Conservation (phyloP, 177 flowering plant species). For the Vitis hybrid region DNA sequence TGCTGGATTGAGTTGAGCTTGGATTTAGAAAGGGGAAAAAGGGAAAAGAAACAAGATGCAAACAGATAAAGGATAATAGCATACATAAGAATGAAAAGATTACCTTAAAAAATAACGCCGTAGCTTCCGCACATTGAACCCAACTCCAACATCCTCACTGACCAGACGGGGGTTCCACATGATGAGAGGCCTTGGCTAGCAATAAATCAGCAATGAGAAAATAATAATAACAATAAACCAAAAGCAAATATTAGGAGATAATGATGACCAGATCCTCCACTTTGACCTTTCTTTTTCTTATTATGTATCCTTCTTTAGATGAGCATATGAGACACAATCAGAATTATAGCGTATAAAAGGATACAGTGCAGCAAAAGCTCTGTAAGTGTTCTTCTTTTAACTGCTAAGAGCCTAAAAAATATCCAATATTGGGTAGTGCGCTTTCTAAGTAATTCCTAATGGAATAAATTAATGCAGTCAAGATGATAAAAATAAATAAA, state of each 20-base stretch:
- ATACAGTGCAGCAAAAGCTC: no score
- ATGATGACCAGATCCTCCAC: neutral
- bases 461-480: no score
- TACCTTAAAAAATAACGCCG: conserved; percentile 82
- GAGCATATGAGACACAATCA: no score
- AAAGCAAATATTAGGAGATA: neutral
- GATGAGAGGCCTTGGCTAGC: conserved; percentile 90
- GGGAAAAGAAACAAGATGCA: neutral
- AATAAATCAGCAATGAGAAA: conserved; percentile 8
- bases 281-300: no score
- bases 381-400: no score
- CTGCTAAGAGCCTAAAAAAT: no score
- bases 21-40: neutral
- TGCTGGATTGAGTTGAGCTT: no score
- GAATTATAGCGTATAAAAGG: no score
- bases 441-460: no score
- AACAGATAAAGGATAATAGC: neutral
- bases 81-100: neutral
- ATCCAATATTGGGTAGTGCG: no score
- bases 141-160: conserved; percentile 97
- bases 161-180: conserved; percentile 99
- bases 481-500: no score
- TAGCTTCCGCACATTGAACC: conserved; percentile 82
- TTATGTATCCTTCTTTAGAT: no score
- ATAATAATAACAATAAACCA: neutral